phyloP scores from a whole-genome alignment of 768 basidiomycete genomes.

The Suillus ampliporus region DNA sequence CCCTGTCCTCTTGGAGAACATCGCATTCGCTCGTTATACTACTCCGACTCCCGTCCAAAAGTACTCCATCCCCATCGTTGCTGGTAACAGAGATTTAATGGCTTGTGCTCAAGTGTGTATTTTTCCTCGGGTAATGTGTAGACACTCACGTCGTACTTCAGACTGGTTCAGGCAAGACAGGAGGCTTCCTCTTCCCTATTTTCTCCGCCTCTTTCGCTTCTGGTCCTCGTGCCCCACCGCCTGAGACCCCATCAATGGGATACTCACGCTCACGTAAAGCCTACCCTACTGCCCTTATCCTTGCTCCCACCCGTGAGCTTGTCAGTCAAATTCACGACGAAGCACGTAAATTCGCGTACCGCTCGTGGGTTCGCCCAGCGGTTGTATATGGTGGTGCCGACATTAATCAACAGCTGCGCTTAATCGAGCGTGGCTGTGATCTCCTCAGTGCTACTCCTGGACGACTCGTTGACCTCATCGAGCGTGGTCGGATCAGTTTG shows the following conservation, averaged over 20 bases:
- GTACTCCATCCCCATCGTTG: slow-evolving; percentile 98
- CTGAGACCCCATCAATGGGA: slow-evolving; percentile 47
- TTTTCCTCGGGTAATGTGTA: slow-evolving; percentile 18
- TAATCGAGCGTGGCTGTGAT: slow-evolving; percentile 96
- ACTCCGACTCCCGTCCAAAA: slow-evolving; percentile 99
- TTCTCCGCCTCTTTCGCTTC: slow-evolving; percentile 88
- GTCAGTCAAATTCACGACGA: slow-evolving; percentile 99
- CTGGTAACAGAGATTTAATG: slow-evolving; percentile 88
- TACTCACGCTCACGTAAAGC: slow-evolving; percentile 84
- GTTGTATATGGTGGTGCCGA: slow-evolving; percentile 99
- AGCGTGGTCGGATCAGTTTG: slow-evolving; percentile 95
- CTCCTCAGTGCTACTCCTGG: slow-evolving; percentile 96
- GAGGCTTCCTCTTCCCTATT: slow-evolving; percentile 98
- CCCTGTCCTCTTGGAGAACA: slow-evolving; percentile 94
- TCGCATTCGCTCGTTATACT: slow-evolving; percentile 88
- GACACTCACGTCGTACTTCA: slow-evolving; percentile 43
- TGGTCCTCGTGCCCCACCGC: slow-evolving; percentile 80
- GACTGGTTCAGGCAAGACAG: slow-evolving; percentile 99
- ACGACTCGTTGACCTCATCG: slow-evolving; percentile 97
- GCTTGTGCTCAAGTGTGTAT: slow-evolving; percentile 85
- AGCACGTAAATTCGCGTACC: slow-evolving; percentile 98
- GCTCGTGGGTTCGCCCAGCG: slow-evolving; percentile 98
- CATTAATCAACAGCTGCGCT: slow-evolving; percentile 93
- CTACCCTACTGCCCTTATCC: slow-evolving; percentile 95
- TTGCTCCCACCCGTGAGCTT: slow-evolving; percentile 98